Evolutionary conservation across 208 protist species (phyloP), one percentile per base, ranked within the genome.

Genomic region (Trypanosoma platydactyli): DNA sequence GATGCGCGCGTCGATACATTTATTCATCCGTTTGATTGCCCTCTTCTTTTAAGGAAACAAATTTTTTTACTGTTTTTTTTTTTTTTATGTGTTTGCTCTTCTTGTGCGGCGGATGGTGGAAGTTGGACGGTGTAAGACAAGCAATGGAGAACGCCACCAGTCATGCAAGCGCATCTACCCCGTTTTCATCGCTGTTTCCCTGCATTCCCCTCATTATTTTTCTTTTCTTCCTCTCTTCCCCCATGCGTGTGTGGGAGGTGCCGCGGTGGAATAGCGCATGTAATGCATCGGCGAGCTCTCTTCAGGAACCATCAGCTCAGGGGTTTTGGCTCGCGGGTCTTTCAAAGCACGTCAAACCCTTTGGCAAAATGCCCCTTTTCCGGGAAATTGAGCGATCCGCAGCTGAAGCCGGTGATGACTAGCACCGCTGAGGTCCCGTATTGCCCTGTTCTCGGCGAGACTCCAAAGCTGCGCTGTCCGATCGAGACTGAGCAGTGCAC

Each of bases 391-490:
- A 58, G 44, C 25, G 62, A 50, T 3, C 41, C 56, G 40, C n/a
- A 57, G 30, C n/a, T 49, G 3, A 51, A 72, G 56, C 35, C 58
- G 5, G 41, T 50, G 50, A 20, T 0, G 20, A 50, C 67, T 13
- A 12, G 46, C 30, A 61, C 50, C 7, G 40, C 12, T 4, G 45
- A 30, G 2, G 38, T 46, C 1, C 0, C 18, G 22, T 49, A 15
- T 63, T 92, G 86, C 70, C 86, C 86, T 1, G 72, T 89, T 7
- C 65, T 89, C 7, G 86, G 83, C 20, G 76, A 59, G 6, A 63
- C 81, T 1, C 83, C 83, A 25, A 38, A 72, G 38, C 64, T 83
- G 54, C 45, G 46, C 11, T 89, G 83, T 62, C 81, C 83, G 4
- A 59, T 89, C 1, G 86, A 92, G 69, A 53, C 41, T 7, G 65